Evolutionary conservation across 371 early-diverging fungal genomes (phyloP).

Genomic region (Mortierella sp.): DNA sequence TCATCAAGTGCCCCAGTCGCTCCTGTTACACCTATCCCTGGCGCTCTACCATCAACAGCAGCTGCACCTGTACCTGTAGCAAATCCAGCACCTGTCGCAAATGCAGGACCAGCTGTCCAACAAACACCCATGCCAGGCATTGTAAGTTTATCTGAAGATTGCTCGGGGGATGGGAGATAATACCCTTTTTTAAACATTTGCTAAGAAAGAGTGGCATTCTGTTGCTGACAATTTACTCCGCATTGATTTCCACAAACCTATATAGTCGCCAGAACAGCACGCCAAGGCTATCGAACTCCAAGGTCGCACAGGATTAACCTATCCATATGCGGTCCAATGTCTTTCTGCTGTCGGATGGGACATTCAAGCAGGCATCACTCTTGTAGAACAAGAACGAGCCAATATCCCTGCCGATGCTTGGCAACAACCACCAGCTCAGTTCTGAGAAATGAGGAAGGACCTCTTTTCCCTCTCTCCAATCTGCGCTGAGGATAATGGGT

Average conservation of each 20-base stretch:
- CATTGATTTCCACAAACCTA: too few relatives aligned
- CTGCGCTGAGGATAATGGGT: too few relatives aligned
- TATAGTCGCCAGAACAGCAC: constrained; percentile 33
- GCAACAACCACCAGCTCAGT: constrained; percentile 15
- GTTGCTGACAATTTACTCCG: too few relatives aligned
- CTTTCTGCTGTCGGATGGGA: constrained; percentile 30
- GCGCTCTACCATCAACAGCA: not conserved
- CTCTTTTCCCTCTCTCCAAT: too few relatives aligned
- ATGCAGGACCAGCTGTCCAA: not conserved
- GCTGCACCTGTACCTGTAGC: not conserved
- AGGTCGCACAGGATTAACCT: constrained; percentile 21
- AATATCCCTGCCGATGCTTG: constrained; percentile 34
- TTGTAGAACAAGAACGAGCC: constrained; percentile 20
- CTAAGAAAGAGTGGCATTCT: too few relatives aligned
- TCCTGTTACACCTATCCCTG: not conserved
- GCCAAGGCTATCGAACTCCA: constrained; percentile 26
- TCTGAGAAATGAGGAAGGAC: not conserved
- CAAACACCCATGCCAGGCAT: constrained; percentile 25
- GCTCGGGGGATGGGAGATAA: too few relatives aligned
- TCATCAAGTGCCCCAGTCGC: not conserved
- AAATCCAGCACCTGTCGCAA: not conserved
- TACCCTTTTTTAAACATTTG: too few relatives aligned
- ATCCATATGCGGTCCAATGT: constrained; percentile 31
- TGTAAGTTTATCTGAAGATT: constrained; percentile 10
- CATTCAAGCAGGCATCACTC: constrained; percentile 11